Conservation (phyloP, 345 rosid genomes). For the Brassica nigra region DNA sequence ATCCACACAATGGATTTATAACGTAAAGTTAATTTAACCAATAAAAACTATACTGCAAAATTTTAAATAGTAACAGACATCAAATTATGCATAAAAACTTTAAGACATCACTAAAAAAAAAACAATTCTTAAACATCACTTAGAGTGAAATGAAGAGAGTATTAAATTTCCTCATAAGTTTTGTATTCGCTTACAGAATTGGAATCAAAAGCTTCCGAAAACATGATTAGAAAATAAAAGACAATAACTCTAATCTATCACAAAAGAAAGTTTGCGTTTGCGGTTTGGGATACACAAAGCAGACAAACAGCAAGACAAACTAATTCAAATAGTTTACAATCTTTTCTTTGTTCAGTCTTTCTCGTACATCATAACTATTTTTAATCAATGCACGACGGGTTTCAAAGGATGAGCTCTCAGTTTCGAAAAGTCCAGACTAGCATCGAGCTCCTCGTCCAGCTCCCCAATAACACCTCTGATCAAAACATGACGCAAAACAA, state of each 20-base stretch:
- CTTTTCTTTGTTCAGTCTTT: slow-evolving; percentile 3
- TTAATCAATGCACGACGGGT: slow-evolving; percentile 76
- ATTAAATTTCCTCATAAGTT: not conserved
- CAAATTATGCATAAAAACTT: too few species aligned
- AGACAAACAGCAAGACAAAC: slow-evolving; percentile 24
- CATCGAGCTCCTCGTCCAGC: slow-evolving; percentile 86
- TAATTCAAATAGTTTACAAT: slow-evolving; percentile 33
- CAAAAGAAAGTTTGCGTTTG: not conserved
- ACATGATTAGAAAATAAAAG: not conserved
- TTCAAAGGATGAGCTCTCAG: slow-evolving; percentile 96
- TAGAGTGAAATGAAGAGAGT: too few species aligned
- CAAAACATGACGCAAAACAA: slow-evolving; percentile 15
- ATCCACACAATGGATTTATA: too few species aligned
- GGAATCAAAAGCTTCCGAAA: not conserved
- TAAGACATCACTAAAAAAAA: too few species aligned
- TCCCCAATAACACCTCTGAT: slow-evolving; percentile 91
- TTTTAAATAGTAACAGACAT: too few species aligned
- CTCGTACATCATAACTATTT: slow-evolving; percentile 11
- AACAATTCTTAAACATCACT: too few species aligned
- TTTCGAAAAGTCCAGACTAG: slow-evolving; percentile 70
- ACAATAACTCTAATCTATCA: not conserved
- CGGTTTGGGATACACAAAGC: not conserved
- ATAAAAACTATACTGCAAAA: too few species aligned
- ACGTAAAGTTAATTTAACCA: too few species aligned
- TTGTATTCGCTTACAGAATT: not conserved